Percentiles rank a stretch among this genome's conserved stretches.
These are phyloP conservation scores for Ceratocystis lukuohia DNA, from an alignment of 2,329 filamentous ascomycete species.

Conservation along the genomic window DNA sequence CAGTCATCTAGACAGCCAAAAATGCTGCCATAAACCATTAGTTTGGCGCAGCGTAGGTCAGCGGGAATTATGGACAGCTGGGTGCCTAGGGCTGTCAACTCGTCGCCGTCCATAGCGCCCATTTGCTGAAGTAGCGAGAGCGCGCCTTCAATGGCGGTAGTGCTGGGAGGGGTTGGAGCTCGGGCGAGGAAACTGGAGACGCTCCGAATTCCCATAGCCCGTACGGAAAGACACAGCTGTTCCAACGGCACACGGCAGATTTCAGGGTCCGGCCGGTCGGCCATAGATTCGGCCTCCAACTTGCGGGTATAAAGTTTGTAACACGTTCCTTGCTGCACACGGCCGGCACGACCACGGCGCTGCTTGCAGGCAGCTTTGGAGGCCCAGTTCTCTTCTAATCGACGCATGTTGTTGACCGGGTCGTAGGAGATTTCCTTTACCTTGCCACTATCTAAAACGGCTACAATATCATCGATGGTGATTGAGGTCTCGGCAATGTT, in stretches of 20 bases:
- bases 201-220: slow-evolving; percentile 82
- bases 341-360: slow-evolving; percentile 78
- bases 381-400: slow-evolving; percentile 88
- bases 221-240: slow-evolving; percentile 85
- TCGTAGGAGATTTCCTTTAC: slow-evolving; percentile 97
- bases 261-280: slow-evolving; percentile 78
- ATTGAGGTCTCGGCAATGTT: slow-evolving; percentile 98
- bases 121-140: slow-evolving; percentile 67
- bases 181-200: slow-evolving; percentile 69
- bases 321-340: slow-evolving; percentile 80
- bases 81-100: slow-evolving; percentile 77
- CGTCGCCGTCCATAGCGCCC: slow-evolving; percentile 74
- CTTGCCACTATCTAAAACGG: slow-evolving; percentile 85
- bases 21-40: slow-evolving; percentile 88
- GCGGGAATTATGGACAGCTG: slow-evolving; percentile 93
- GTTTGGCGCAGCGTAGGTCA: slow-evolving; percentile 81
- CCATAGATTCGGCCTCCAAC: slow-evolving; percentile 67
- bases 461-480: slow-evolving; percentile 93
- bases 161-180: slow-evolving; percentile 79
- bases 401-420: slow-evolving; percentile 81
- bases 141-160: slow-evolving; percentile 72
- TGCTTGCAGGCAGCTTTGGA: slow-evolving; percentile 91
- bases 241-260: slow-evolving; percentile 87
- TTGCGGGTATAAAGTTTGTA: slow-evolving; percentile 90
- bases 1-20: slow-evolving; percentile 86